phyloP scores from a whole-genome alignment of 2,329 filamentous ascomycete genomes.

The Sarocladiaceae sp. region DNA sequence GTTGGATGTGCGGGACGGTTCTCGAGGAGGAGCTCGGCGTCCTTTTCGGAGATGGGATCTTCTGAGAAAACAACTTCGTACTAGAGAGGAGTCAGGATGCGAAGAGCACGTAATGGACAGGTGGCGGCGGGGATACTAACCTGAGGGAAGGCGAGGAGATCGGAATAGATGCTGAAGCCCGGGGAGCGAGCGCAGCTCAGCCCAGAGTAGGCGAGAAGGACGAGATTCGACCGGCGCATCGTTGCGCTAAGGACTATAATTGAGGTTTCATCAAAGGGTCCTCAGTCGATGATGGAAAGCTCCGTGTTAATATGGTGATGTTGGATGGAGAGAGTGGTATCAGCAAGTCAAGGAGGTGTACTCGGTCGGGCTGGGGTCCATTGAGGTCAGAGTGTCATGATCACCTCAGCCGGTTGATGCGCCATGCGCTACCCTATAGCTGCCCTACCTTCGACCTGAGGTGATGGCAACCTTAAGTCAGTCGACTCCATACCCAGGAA shows the following conservation, averaged over 20 bases:
- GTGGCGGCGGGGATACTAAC: constrained; percentile 37
- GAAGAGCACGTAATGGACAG: constrained; percentile 4
- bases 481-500: too few relatives aligned
- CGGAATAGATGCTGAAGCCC: constrained; percentile 80
- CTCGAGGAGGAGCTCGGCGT: constrained; percentile 58
- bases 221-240: constrained; percentile 45
- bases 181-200: constrained; percentile 42
- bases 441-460: neutral
- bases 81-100: constrained; percentile 34
- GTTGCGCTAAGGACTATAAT: constrained; percentile 18
- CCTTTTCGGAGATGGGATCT: constrained; percentile 62
- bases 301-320: neutral
- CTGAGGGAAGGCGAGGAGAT: constrained; percentile 81
- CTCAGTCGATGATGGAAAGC: constrained; percentile 1
- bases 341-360: too few relatives aligned
- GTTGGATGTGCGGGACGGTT: constrained; percentile 27
- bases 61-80: constrained; percentile 76
- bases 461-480: too few relatives aligned
- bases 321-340: too few relatives aligned
- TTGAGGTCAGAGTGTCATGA: constrained; percentile 12
- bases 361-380: constrained; percentile 1
- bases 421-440: constrained; percentile 2
- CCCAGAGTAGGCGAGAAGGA: constrained; percentile 37
- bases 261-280: neutral
- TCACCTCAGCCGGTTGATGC: neutral